Evolutionary conservation across 208 protist genomes (phyloP).

Genomic region (Trichomonas tenax): DNA sequence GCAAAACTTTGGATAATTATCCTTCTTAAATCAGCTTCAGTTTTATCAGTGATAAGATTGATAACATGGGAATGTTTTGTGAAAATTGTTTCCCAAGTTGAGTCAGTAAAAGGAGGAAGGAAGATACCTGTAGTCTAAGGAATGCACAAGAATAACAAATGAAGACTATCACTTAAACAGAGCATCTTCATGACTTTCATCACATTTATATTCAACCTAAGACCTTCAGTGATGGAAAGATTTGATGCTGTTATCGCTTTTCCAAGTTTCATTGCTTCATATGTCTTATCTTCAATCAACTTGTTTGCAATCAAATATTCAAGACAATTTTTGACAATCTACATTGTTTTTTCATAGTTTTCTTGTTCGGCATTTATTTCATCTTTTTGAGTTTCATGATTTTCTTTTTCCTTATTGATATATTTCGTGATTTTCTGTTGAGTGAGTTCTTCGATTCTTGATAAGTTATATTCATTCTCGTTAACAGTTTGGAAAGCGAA

Average conservation of each 20-base stretch:
- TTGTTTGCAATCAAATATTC: not conserved
- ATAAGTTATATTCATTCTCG: too few relatives aligned
- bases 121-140: not conserved
- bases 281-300: not conserved
- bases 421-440: too few relatives aligned
- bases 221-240: not conserved
- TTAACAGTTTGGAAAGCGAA: too few relatives aligned
- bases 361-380: too few relatives aligned
- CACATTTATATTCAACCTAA: not conserved
- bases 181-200: not conserved
- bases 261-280: not conserved
- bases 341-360: too few relatives aligned
- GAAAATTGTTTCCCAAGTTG: not conserved
- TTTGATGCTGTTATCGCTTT: not conserved
- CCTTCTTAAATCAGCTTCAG: not conserved
- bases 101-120: not conserved
- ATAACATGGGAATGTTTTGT: not conserved
- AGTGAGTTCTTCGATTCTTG: too few relatives aligned
- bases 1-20: not conserved
- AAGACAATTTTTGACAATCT: not conserved
- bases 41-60: not conserved
- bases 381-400: too few relatives aligned
- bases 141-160: not conserved
- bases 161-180: not conserved
- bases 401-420: too few relatives aligned